Base-by-base conservation (phyloP, 768 basidiomycete genomes). In the Clathrus columnatus region DNA sequence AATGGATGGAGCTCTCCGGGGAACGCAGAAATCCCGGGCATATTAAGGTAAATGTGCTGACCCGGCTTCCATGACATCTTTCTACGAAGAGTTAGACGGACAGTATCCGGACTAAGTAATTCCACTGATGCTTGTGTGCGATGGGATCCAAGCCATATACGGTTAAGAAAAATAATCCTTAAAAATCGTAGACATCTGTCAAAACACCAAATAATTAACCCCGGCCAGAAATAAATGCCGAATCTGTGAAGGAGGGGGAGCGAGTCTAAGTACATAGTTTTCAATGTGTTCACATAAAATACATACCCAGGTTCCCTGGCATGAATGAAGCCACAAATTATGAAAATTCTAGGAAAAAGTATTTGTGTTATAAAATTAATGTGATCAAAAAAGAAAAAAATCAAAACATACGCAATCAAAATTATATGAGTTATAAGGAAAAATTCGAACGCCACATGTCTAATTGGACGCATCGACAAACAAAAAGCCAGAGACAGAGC, bases 1-100 rank as follows among this genome's bases (percentile, higher is more conserved):
- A 84, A 84, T 1, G 83, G 83, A 57, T 84, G 83, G 0, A 78
- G 66, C 63, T 84, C 78, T 24, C 76, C 72, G 5, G 76, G 75
- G 26, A 72, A 63, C 0, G 53, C 50, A 8, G 77, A 77, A 6
- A 80, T 68, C 1, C 69, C 61, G 4, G 80, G 80, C 60, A 83
- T 67, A 8, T 68, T 72, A 18, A 84, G 67, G 60, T 74, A 83
- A 0, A 72, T 76, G 30, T 72, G 71, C 64, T 84, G 83, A 7
- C 82, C 83, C 0, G 83, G 72, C 5, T 63, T 61, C 78, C 77
- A 79, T 18, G 66, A 69, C 69, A 83, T 77, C 7, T 32, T 32
- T 23, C 76, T 74, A 21, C 76, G 72, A 26, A 81, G 61, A 16
- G 71, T 69, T 11, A 84, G 63, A 16, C 77, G 77, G 21, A 83